Evolutionary conservation across 192 early-diverging fungal genomes (phyloP).

Genomic region (Pilaira anomala): DNA sequence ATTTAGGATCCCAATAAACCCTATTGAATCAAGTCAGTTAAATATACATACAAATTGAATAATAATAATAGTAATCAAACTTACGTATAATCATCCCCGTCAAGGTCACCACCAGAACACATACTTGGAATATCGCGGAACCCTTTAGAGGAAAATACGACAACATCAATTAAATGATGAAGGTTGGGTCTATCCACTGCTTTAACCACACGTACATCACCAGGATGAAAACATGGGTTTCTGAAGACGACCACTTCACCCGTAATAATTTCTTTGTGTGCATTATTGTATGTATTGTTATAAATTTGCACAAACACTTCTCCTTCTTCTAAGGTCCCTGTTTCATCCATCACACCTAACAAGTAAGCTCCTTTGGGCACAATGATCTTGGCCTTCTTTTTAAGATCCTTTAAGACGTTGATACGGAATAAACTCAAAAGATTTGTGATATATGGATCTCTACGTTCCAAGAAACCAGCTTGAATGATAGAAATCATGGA

Average conservation of each 20-base stretch:
- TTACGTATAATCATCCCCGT: slow-evolving; percentile 74
- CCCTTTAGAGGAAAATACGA: slow-evolving; percentile 71
- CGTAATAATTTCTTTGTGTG: slow-evolving; percentile 28
- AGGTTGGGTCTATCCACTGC: slow-evolving; percentile 53
- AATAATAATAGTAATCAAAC: not conserved
- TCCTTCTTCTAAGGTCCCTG: slow-evolving; percentile 32
- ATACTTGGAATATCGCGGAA: slow-evolving; percentile 67
- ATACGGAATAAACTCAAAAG: slow-evolving; percentile 44
- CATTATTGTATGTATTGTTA: slow-evolving; percentile 17
- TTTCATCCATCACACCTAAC: slow-evolving; percentile 57
- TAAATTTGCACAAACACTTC: slow-evolving; percentile 53
- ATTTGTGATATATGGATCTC: slow-evolving; percentile 45
- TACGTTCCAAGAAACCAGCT: slow-evolving; percentile 42
- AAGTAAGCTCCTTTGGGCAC: slow-evolving; percentile 51
- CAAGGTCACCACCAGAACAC: slow-evolving; percentile 80
- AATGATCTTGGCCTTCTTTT: slow-evolving; percentile 53
- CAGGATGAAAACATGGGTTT: slow-evolving; percentile 66
- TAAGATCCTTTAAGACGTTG: slow-evolving; percentile 43
- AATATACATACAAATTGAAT: not conserved
- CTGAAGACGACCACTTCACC: slow-evolving; percentile 47
- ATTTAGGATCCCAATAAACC: slow-evolving; percentile 53
- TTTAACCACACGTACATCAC: slow-evolving; percentile 56
- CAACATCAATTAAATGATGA: slow-evolving; percentile 56
- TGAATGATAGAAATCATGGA: slow-evolving; percentile 42
- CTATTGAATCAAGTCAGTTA: slow-evolving; percentile 21